Evolutionary conservation across 2,329 filamentous ascomycete species (phyloP).

Genomic region (Immersiporthe knoxdaviesiana): DNA sequence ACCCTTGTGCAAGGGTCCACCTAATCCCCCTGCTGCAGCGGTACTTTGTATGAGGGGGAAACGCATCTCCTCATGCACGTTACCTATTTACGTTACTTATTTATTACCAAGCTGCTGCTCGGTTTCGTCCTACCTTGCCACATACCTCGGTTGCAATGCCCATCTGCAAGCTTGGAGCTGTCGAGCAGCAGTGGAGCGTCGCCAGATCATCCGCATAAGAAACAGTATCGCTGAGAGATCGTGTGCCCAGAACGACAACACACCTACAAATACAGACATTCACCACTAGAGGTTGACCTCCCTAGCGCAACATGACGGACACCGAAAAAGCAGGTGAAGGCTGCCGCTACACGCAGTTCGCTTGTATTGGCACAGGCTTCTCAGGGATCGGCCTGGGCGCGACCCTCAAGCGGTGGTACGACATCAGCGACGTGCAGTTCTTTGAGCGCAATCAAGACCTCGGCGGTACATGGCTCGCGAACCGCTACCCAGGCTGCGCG

Average conservation of each 20-base stretch:
- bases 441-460: conserved; percentile 62
- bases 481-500: conserved; percentile 61
- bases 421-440: conserved; percentile 61
- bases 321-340: not conserved
- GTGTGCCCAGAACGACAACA: not conserved
- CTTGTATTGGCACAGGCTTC: conserved; percentile 62
- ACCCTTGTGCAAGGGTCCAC: no score
- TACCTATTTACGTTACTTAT: no score
- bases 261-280: not conserved
- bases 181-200: not conserved
- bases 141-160: not conserved
- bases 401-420: conserved; percentile 59
- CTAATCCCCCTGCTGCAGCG: not conserved
- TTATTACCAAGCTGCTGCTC: no score
- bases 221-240: not conserved
- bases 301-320: not conserved
- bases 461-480: conserved; percentile 68
- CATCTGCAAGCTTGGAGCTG: not conserved
- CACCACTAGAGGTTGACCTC: not conserved
- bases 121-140: not conserved
- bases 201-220: not conserved
- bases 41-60: not conserved
- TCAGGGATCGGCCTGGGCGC: conserved; percentile 66
- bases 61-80: not conserved
- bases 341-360: conserved; percentile 41